Percentiles rank a stretch among this genome's conserved stretches.
Conservation (phyloP, 345 rosid species). For the Lepidium africanum region DNA sequence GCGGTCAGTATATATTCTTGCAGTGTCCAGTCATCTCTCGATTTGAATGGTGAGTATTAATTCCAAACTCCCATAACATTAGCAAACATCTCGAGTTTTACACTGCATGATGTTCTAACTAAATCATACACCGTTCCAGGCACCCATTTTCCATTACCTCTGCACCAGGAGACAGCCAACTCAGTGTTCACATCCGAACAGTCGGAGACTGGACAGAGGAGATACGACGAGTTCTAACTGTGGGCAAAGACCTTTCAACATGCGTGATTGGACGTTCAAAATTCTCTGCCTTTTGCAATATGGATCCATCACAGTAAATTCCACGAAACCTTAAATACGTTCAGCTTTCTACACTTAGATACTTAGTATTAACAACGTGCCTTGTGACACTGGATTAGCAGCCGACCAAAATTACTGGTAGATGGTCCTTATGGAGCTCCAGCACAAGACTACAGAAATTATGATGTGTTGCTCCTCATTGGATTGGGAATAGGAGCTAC, state of each 20-base stretch:
- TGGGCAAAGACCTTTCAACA: conserved; percentile 43
- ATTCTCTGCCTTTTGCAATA: conserved; percentile 37
- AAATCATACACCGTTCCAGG: conserved; percentile 35
- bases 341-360: neutral
- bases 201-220: conserved; percentile 96
- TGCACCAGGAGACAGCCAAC: conserved; percentile 79
- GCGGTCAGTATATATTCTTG: conserved; percentile 92
- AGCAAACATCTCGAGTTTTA: conserved; percentile 2
- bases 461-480: conserved; percentile 88
- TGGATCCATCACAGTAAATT: conserved; percentile 44
- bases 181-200: conserved; percentile 85
- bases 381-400: conserved; percentile 25
- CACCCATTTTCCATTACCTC: conserved; percentile 94
- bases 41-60: conserved; percentile 65
- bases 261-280: conserved; percentile 52
- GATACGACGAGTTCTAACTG: conserved; percentile 56
- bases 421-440: conserved; percentile 99
- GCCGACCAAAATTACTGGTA: conserved; percentile 59
- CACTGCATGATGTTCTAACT: neutral
- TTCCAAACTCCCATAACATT: neutral
- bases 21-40: conserved; percentile 77
- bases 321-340: conserved; percentile 6
- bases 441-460: conserved; percentile 85
- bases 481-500: conserved; percentile 98
- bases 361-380: conserved; percentile 9